phyloP scores from a whole-genome alignment of 2,329 filamentous ascomycete species.

The Alternaria sp. region DNA sequence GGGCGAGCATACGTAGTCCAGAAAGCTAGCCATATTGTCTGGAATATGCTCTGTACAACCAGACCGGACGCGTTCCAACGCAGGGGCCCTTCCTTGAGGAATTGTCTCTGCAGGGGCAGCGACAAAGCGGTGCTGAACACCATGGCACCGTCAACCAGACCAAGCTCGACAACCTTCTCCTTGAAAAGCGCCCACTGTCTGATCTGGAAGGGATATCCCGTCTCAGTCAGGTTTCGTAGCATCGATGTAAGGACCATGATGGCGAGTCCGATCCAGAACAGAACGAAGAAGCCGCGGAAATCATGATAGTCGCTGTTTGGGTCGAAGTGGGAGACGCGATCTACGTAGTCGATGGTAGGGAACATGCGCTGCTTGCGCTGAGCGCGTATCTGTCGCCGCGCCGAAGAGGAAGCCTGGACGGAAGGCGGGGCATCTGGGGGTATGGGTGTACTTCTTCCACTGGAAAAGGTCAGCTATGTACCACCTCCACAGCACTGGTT shows the following conservation, averaged over 20 bases:
- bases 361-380: constrained; percentile 86
- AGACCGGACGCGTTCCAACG: constrained; percentile 83
- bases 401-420: constrained; percentile 82
- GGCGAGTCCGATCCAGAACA: constrained; percentile 96
- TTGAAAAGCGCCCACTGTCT: constrained; percentile 90
- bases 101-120: constrained; percentile 76
- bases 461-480: constrained; percentile 51
- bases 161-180: constrained; percentile 87
- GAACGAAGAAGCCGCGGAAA: constrained; percentile 95
- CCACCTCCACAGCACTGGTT: constrained; percentile 61
- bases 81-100: constrained; percentile 66
- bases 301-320: constrained; percentile 90
- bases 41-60: constrained; percentile 82
- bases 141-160: constrained; percentile 85
- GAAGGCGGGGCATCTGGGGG: constrained; percentile 94
- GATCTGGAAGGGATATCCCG: constrained; percentile 83
- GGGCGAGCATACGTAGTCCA: constrained; percentile 72
- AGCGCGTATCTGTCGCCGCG: constrained; percentile 82
- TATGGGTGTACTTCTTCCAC: constrained; percentile 83
- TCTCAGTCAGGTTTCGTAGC: constrained; percentile 92
- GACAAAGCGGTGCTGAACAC: constrained; percentile 76
- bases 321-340: constrained; percentile 94
- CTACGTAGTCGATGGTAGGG: constrained; percentile 89
- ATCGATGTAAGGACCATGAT: constrained; percentile 98
- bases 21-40: constrained; percentile 78